Evolutionary conservation across 306 rosid species (phyloP), one percentile per base, ranked within the genome.

Genomic region (Fragaria vesca): DNA sequence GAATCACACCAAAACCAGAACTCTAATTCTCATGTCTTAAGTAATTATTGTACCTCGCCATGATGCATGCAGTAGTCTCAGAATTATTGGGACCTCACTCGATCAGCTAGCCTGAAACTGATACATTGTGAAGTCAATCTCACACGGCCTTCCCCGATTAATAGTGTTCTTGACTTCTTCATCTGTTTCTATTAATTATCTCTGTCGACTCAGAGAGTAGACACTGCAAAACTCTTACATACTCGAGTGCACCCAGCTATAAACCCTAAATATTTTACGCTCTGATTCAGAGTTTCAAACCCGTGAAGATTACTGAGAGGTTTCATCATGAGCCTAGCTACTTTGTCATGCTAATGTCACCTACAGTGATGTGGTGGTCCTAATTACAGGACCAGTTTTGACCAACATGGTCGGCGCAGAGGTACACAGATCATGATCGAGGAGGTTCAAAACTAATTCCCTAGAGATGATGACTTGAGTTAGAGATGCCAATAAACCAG

Each of bases 11-110:
- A 78, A 80, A 82, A 71, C 84, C 79, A 78, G 87, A 20, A 78
- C 47, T 83, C 90, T 86, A 82, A 89, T 89, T 89, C 86, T 78
- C 86, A 86, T 61, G 90, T 89, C 93, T 69, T 79, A 86, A 81
- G 87, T 87, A 83, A 88, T 84, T 75, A 85, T 81, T 80, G 87
- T 75, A 38, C 81, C 45, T 60, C 34, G 12, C 46, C 71, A 67
- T 67, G 13, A 67, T 67, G 13, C 26, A 66, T 58, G 54, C 69
- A 18, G 86, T 83, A 86, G 83, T 67, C 71, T 82, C 86, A 81
- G 84, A 80, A 78, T 72, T 69, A 76, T 75, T 69, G 78, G 67
- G 83, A 16, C 32, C 30, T 43, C 10, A 12, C 47, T 43, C 8
- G 1, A 6, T 6, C n/a, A 34, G 34, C 30, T 26, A 74, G 84